Evolutionary conservation across 2,329 filamentous ascomycete species (phyloP).

Genomic region (Aureobasidium uvarum): DNA sequence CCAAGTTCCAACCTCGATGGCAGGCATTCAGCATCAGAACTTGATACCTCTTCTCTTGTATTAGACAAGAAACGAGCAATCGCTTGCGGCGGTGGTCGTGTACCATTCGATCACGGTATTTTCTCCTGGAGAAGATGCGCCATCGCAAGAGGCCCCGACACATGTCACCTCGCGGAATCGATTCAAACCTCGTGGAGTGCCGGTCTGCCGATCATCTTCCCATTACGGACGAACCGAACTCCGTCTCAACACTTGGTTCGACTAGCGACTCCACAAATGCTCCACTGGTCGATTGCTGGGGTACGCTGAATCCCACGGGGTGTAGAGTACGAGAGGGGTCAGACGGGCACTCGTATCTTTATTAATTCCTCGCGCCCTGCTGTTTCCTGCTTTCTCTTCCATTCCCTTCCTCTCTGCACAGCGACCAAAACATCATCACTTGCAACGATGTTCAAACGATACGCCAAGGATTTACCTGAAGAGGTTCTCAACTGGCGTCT

Average conservation of each 20-base stretch:
- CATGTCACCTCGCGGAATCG: no score
- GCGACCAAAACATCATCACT: background rate
- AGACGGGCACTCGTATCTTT: background rate
- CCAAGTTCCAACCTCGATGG: background rate
- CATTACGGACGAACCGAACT: background rate
- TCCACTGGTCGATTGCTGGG: constrained; percentile 3
- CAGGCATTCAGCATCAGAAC: background rate
- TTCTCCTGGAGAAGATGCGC: no score
- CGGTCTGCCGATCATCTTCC: background rate
- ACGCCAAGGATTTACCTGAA: constrained; percentile 63
- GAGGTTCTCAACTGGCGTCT: constrained; percentile 74
- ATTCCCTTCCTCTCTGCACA: background rate
- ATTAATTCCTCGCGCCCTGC: background rate
- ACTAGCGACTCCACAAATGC: background rate
- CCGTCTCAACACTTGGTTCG: no score
- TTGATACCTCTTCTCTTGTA: background rate
- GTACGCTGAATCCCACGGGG: background rate
- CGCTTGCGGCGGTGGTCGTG: no score
- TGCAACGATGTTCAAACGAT: constrained; percentile 38
- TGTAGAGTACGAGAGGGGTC: background rate
- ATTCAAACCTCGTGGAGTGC: no score
- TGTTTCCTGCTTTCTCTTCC: background rate
- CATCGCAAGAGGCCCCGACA: no score
- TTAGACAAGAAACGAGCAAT: no score
- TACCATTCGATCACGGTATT: no score